Evolutionary conservation across 2,329 filamentous ascomycete genomes (phyloP).

Genomic region (Paecilomyces sp.): DNA sequence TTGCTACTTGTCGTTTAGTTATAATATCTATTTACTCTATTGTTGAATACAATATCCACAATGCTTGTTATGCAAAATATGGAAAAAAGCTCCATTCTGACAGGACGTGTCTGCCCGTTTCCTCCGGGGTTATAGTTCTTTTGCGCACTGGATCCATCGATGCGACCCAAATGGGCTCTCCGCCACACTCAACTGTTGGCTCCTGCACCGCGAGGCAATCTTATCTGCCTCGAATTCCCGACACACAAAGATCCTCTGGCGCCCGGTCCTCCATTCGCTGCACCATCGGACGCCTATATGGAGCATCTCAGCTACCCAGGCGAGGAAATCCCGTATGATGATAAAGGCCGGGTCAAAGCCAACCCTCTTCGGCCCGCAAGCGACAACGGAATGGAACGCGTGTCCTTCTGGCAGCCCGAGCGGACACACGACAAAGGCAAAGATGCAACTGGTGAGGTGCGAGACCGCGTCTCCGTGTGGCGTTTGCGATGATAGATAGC

Average conservation of each 20-base stretch:
- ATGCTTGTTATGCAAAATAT: not conserved
- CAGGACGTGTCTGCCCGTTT: constrained; percentile 1
- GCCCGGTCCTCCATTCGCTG: constrained; percentile 66
- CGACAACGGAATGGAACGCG: constrained; percentile 32
- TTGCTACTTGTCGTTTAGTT: not conserved
- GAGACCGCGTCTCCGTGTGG: constrained; percentile 39
- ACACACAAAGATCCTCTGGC: constrained; percentile 59
- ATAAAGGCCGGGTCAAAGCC: constrained; percentile 43
- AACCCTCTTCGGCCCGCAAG: constrained; percentile 40
- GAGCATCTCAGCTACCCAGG: constrained; percentile 66
- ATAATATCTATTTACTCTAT: not conserved
- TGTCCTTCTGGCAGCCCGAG: constrained; percentile 50
- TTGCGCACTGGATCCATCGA: constrained; percentile 48
- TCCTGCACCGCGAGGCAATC: constrained; percentile 37
- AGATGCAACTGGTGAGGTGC: constrained; percentile 30
- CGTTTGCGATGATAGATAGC: constrained; percentile 16
- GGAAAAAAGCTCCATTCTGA: not conserved
- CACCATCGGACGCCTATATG: constrained; percentile 62
- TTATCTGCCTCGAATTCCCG: constrained; percentile 71
- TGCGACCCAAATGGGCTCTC: constrained; percentile 53
- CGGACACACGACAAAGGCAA: constrained; percentile 51
- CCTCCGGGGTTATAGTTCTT: constrained; percentile 44
- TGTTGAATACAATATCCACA: not conserved
- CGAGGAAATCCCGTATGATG: constrained; percentile 56
- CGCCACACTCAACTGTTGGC: constrained; percentile 50